phyloP scores from a whole-genome alignment of 148 eudicot species.

The Bassia scoparia region DNA sequence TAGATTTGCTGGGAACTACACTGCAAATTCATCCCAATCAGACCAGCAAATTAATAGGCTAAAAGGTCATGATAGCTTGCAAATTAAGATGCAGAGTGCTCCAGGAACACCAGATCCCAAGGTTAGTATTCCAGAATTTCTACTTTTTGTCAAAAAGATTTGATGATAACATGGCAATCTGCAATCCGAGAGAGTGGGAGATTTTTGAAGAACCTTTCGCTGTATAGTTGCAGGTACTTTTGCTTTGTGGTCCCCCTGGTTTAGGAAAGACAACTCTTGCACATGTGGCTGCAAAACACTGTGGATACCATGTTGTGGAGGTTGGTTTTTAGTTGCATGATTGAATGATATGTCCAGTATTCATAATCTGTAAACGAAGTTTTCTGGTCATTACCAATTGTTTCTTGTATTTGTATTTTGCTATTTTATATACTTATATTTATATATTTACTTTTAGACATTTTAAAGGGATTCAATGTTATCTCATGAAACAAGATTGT shows the following conservation, averaged over 20 bases:
- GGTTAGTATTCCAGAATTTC: slow-evolving; percentile 44
- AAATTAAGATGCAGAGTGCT: slow-evolving; percentile 47
- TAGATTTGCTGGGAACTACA: slow-evolving; percentile 28
- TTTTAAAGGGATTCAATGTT: not conserved
- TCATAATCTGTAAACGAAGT: not conserved
- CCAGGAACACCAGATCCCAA: slow-evolving; percentile 77
- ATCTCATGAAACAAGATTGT: not conserved
- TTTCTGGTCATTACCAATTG: not conserved
- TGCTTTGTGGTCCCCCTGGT: slow-evolving; percentile 98
- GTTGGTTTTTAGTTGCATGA: slow-evolving; percentile 30
- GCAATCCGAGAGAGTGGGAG: not conserved
- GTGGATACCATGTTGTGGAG: slow-evolving; percentile 98
- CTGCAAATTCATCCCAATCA: slow-evolving; percentile 23
- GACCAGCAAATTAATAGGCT: slow-evolving; percentile 40
- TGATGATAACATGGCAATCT: slow-evolving; percentile 3
- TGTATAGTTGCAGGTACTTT: slow-evolving; percentile 59
- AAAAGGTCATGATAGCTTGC: slow-evolving; percentile 37
- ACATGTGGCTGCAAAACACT: slow-evolving; percentile 90
- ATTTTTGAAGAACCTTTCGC: not conserved
- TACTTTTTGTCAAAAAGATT: not conserved
- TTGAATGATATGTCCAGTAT: not conserved
- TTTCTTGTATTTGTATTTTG: not conserved
- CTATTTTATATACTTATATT: not conserved
- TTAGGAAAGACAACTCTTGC: slow-evolving; percentile 98
- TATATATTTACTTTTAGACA: too few relatives aligned